These are phyloP conservation scores for Stromatinia cepivora DNA, from an alignment of 2,329 filamentous ascomycete genomes.

Conservation along the genomic window DNA sequence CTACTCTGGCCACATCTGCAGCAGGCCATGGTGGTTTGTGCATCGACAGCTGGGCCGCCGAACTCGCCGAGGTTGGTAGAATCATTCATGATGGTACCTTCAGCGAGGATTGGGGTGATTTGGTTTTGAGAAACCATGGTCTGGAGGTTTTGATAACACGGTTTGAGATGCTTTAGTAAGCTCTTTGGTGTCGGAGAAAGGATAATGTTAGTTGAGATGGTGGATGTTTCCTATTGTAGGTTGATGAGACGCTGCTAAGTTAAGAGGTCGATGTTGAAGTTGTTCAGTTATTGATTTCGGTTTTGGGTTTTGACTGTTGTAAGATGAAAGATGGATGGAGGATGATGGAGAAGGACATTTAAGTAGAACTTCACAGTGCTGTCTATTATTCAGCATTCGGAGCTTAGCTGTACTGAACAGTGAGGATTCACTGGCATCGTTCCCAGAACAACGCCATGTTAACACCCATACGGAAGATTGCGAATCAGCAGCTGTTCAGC, in stretches of 20 bases:
- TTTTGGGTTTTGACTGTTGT: background rate
- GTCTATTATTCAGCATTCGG: background rate
- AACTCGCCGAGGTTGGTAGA: background rate
- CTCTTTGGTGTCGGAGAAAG: background rate
- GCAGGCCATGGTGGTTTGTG: constrained; percentile 6
- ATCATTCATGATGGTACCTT: background rate
- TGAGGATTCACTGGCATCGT: background rate
- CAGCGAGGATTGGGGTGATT: background rate
- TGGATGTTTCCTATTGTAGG: background rate
- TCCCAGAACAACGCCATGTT: background rate
- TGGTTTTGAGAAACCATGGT: background rate
- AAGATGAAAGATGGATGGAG: background rate
- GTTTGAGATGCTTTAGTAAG: background rate
- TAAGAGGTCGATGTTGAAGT: background rate
- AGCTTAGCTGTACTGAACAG: background rate
- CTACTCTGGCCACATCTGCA: constrained; percentile 5
- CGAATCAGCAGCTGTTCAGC: too few species aligned
- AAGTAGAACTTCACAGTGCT: background rate
- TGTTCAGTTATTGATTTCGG: background rate
- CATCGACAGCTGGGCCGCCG: background rate
- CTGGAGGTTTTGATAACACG: background rate
- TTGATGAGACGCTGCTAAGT: background rate
- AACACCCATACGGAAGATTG: background rate
- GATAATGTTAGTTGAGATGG: background rate
- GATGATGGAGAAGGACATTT: background rate